phyloP scores from a whole-genome alignment of 768 basidiomycete genomes.

The Candolleomyces eurysporus region DNA sequence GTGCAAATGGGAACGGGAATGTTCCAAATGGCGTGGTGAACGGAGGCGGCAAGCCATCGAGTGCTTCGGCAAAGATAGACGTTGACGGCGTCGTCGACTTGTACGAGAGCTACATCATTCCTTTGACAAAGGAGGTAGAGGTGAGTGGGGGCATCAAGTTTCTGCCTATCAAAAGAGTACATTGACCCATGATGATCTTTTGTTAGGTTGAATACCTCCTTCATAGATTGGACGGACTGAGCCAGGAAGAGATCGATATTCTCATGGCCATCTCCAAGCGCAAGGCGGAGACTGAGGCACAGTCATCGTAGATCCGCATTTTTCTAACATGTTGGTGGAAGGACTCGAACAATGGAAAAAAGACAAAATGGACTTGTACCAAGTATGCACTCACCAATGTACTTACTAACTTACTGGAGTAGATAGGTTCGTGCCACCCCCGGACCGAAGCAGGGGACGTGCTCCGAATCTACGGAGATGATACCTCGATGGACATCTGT shows the following conservation, averaged over 20 bases:
- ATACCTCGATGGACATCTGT: too few species aligned
- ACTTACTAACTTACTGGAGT: too few species aligned
- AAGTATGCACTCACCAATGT: too few species aligned
- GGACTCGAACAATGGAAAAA: too few species aligned
- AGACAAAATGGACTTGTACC: too few species aligned
- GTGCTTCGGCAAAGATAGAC: slow-evolving; percentile 66
- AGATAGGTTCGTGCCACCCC: too few species aligned
- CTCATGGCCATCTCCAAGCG: slow-evolving; percentile 6
- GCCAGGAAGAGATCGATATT: slow-evolving; percentile 59
- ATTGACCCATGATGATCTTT: background rate
- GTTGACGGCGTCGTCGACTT: slow-evolving; percentile 90
- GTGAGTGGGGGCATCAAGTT: slow-evolving; percentile 40
- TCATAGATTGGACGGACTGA: slow-evolving; percentile 80
- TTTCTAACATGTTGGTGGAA: too few species aligned
- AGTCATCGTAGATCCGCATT: background rate
- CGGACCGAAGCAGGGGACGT: too few species aligned
- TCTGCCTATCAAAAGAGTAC: background rate
- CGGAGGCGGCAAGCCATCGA: slow-evolving; percentile 13
- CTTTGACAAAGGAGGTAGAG: slow-evolving; percentile 98
- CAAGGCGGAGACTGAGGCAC: background rate
- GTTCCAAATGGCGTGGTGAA: slow-evolving; percentile 21
- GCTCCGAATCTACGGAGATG: too few species aligned
- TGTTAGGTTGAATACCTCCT: slow-evolving; percentile 88
- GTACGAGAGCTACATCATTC: slow-evolving; percentile 95
- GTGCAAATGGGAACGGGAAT: slow-evolving; percentile 30